Evolutionary conservation across 495 filamentous ascomycete genomes (phyloP), one percentile per base, ranked within the genome.

Genomic region (Tuber indicum): DNA sequence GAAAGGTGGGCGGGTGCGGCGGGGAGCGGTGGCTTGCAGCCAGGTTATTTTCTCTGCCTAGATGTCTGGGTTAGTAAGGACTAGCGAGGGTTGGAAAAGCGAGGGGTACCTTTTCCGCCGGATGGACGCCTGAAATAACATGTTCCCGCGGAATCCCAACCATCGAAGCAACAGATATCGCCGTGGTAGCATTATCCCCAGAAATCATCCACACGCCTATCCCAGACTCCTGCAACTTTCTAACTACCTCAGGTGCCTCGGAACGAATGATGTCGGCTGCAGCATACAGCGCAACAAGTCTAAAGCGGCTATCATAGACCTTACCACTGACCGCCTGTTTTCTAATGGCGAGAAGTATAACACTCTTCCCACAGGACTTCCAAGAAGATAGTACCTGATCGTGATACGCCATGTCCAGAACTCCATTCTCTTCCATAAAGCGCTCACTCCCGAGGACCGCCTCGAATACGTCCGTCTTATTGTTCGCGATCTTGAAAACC

Each of bases 161-260:
- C 83, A 89, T 88, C 5, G 86, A 84, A 1, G 92, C 94, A 23
- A 97, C 86, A 26, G 92, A 92, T 43, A 87, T 87, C 21, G 92
- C 87, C 4, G 94, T 93, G n/a, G 85, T 88, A 0, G 87, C 87
- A 79, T 91, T 91, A 84, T 98, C 94, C 42, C 94, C 94, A 8
- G 93, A 94, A 49, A 96, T 90, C 93, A 98, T 96, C 89, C 90
- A 97, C 36, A 96, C 92, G 12, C 89, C 87, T 73, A 92, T 90
- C 77, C 88, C 88, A 44, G 87, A 87, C n/a, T 88, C 83, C 75
- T 90, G 87, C 6, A 98, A 89, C 21, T 91, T 86, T 14, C 84
- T 81, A 81, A 97, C 89, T 42, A 94, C 88, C 10, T 82, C 76
- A 42, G 87, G 84, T 0, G 94, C 90, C 82, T 95, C 93, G 4